These are phyloP conservation scores for Fraxinus pennsylvanica DNA, from an alignment of 257 asterid species.

Conservation along the genomic window DNA sequence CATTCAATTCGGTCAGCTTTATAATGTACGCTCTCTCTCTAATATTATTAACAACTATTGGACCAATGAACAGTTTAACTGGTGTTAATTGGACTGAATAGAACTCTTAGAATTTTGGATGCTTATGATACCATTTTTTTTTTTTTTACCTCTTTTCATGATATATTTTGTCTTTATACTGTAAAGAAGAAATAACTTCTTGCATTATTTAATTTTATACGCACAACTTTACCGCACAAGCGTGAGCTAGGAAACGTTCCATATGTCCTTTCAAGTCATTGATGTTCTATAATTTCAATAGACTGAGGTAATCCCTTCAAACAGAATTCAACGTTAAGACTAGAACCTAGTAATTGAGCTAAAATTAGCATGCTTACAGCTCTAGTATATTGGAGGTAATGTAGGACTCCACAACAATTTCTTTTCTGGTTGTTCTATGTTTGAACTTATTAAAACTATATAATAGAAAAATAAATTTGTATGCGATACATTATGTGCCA, in stretches of 20 bases:
- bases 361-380: background rate
- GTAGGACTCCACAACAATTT: background rate
- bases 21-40: background rate
- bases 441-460: background rate
- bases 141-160: background rate
- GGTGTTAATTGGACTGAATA: background rate
- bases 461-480: background rate
- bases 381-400: constrained; percentile 7
- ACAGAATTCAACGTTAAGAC: background rate
- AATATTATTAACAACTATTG: background rate
- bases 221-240: background rate
- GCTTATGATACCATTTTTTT: background rate
- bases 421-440: background rate
- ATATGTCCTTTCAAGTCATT: constrained; percentile 3
- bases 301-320: constrained; percentile 13
- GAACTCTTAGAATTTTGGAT: background rate
- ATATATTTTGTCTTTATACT: background rate
- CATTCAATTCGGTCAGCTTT: background rate
- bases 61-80: background rate
- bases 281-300: background rate
- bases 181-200: background rate
- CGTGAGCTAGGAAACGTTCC: background rate
- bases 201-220: background rate
- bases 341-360: background rate
- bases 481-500: background rate